Conservation (phyloP, 768 basidiomycete species). For the Grammothele lineata region DNA sequence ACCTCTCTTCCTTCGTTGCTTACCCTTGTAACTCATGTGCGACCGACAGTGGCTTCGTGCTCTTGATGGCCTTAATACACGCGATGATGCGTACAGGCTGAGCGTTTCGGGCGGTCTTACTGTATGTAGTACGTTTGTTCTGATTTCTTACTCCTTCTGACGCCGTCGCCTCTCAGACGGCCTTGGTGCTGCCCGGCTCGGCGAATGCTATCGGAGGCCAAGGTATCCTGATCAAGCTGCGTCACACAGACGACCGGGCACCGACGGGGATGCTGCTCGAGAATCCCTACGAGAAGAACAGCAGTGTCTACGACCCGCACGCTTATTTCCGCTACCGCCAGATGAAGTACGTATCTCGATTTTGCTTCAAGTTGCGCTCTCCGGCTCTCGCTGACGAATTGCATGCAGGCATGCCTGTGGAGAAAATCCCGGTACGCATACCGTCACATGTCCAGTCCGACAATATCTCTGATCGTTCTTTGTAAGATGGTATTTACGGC, state of each 20-base stretch:
- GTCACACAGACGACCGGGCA: slow-evolving; percentile 65
- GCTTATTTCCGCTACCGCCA: slow-evolving; percentile 64
- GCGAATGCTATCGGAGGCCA: slow-evolving; percentile 55
- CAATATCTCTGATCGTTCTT: too few species aligned
- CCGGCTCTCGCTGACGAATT: not conserved
- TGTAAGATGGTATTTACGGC: slow-evolving; percentile 22
- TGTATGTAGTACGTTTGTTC: not conserved
- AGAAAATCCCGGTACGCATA: slow-evolving; percentile 52
- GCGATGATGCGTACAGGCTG: slow-evolving; percentile 67
- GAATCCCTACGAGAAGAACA: slow-evolving; percentile 60
- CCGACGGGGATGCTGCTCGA: slow-evolving; percentile 75
- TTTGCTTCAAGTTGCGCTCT: not conserved
- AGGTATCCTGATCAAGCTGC: slow-evolving; percentile 75
- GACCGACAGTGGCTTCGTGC: slow-evolving; percentile 53
- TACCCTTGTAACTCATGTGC: slow-evolving; percentile 17
- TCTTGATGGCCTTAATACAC: slow-evolving; percentile 78
- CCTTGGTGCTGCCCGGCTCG: slow-evolving; percentile 73
- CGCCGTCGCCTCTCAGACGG: slow-evolving; percentile 42
- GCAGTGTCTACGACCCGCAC: slow-evolving; percentile 40
- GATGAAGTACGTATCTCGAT: slow-evolving; percentile 52
- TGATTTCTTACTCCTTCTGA: too few species aligned
- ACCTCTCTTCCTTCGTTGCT: not conserved
- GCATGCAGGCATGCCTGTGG: slow-evolving; percentile 26
- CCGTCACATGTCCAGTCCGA: too few species aligned
- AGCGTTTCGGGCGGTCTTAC: slow-evolving; percentile 81